Evolutionary conservation across 2,329 filamentous ascomycete species (phyloP), one percentile per base, ranked within the genome.

Genomic region (Mariannaea sp.): DNA sequence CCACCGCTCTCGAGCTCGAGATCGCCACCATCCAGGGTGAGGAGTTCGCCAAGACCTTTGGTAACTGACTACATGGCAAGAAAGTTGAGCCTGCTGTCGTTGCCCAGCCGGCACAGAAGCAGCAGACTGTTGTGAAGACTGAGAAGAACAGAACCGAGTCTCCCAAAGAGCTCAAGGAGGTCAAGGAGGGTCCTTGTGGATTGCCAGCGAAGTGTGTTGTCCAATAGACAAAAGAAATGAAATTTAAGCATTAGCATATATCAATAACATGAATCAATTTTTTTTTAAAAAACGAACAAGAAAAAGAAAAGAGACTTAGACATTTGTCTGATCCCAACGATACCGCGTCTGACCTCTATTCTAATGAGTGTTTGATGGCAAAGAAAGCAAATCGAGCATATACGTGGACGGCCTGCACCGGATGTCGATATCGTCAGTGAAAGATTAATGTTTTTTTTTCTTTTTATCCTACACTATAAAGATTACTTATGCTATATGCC

Each of bases 21-120:
- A 70, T 97, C 58, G 94, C 94, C 55, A 81, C 79, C 58, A 82
- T 82, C 65, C 94, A 99, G 79, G 94, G 94, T 74, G 86, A 91
- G 80, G 70, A 77, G 49, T 99, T 97, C 79, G 96, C 89, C 76
- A 76, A 88, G 73, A 78, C 82, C 55, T 82, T 96, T 49, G 74
- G 83, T 70, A 93, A 91, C 65, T 96, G 89, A 96, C 88, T 94
- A 77, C 82, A 90, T 88, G 87, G 78, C 57, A 74, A 79, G 53
- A 65, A 71, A 45, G 66, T 69, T 40, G 64, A 63, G 45, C 53
- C 62, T 44, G 65, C 29, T 10, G 5, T 12, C 29, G 29, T 12
- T 10, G 29, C 65, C 33, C 53, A 61, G 42, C 59, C 59, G 43
- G 41, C 51, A n/a, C 53, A 57, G 22, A 59, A 61, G 53, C 49